Conservation (phyloP, 169 alveolate species). For the Cryptosporidium sp. region DNA sequence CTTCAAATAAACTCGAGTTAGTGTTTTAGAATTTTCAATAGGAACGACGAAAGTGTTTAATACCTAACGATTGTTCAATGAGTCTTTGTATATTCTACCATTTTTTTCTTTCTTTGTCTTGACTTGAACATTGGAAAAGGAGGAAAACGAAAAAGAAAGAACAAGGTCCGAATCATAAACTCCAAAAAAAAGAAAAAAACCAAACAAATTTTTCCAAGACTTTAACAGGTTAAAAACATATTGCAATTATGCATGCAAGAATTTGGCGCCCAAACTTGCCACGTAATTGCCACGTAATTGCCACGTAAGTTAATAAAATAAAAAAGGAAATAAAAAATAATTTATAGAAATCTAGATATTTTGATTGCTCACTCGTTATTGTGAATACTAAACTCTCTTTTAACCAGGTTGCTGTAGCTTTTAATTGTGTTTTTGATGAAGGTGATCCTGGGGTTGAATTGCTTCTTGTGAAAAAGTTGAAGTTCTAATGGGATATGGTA, state of each 20-base stretch:
- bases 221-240: no score
- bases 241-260: not conserved
- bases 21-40: not conserved
- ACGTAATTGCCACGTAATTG: no score
- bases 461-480: conserved; percentile 36
- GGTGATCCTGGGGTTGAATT: conserved; percentile 10
- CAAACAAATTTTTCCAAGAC: no score
- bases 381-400: conserved; percentile 22
- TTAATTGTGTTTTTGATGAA: conserved; percentile 25
- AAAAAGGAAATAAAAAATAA: not conserved
- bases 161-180: no score
- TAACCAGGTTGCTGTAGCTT: conserved; percentile 30
- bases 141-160: no score
- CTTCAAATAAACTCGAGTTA: not conserved
- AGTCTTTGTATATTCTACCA: not conserved
- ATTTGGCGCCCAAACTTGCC: not conserved
- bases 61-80: not conserved
- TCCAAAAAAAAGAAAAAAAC: no score
- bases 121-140: no score
- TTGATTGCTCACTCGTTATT: not conserved
- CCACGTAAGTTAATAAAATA: not conserved
- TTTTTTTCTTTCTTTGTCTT: not conserved
- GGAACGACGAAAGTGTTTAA: not conserved
- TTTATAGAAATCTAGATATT: not conserved
- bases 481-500: conserved; percentile 50